A percentile compares a stretch with the other conserved stretches of the same genome.
Conservation (phyloP, 176 grass and related monocot genomes). For the Hordeum vulgare region DNA sequence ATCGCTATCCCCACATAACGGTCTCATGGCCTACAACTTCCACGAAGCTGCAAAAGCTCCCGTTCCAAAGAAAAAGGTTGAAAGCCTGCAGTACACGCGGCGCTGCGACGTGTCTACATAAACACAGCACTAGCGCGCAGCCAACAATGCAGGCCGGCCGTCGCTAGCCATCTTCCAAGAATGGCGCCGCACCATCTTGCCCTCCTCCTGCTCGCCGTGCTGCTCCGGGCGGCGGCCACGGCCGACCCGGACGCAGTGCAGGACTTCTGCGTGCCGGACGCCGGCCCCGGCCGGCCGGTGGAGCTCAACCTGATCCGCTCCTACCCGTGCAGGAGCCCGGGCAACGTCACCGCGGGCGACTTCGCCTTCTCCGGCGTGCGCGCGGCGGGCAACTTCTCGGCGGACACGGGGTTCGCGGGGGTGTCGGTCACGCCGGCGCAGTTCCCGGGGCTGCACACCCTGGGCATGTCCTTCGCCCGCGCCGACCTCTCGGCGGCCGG, state of each 20-base stretch:
- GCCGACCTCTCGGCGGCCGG: constrained; percentile 53
- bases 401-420: constrained; percentile 57
- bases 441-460: constrained; percentile 75
- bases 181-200: neutral
- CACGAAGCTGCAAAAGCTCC: neutral
- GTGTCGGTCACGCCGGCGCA: constrained; percentile 43
- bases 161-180: neutral
- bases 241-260: constrained; percentile 56
- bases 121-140: neutral
- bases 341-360: constrained; percentile 56
- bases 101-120: neutral
- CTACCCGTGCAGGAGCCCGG: constrained; percentile 54
- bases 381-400: constrained; percentile 52
- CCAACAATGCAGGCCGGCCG: neutral
- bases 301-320: constrained; percentile 32
- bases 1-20: neutral
- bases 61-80: neutral
- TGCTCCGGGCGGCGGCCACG: constrained; percentile 14
- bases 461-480: constrained; percentile 72
- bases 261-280: constrained; percentile 83
- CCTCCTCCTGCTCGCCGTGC: constrained; percentile 22
- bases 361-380: constrained; percentile 62
- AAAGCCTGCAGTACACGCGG: neutral
- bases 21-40: neutral
- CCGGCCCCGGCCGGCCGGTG: constrained; percentile 24